Base-by-base conservation (phyloP, 306 rosid species). In the Mimosa pudica region DNA sequence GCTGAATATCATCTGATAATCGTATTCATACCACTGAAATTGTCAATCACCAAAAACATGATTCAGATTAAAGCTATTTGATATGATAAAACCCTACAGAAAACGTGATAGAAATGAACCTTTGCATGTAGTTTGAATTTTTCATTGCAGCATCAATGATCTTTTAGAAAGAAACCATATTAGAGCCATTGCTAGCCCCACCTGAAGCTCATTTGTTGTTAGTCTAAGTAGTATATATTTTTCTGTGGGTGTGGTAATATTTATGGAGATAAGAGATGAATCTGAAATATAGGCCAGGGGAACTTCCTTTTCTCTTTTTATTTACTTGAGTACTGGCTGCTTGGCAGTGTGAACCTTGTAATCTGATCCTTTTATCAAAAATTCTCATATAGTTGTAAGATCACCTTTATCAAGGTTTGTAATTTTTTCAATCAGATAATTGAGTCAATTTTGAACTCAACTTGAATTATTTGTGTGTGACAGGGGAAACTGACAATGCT, bases 401-500 rank as follows among this genome's bases (percentile, higher is more conserved):
- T 76, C 41, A 55, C 72, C 55, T 82, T 58, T 75, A 54, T 38
- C 32, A 17, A 67, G 46, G 30, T 52, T 57, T 72, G 75, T 68
- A 60, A 54, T 5, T 55, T 55, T 73, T 30, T 45, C 41, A 13
- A 76, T 55, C 62, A 14, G 58, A 73, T 68, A 64, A 80, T 64
- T 41, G 24, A 70, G 49, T 70, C 80, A 71, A 8, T 52, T 66
- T 24, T 77, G 65, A 51, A 60, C 76, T 78, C 49, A 45, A 20
- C 41, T 61, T 46, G 45, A 38, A 54, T 69, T 73, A 70, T 77
- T 3, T 2, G 9, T 84, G 67, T 73, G 58, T 57, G 48, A 69
- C 92, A 95, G 99, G 99, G 72, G 98, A 95, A 82, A 90, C 96
- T 33, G 82, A 86, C 81, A 90, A 91, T 83, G 76, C 82, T 35